Evolutionary conservation across 768 basidiomycete species (phyloP).

Genomic region (Xerocomellus dryophilus): DNA sequence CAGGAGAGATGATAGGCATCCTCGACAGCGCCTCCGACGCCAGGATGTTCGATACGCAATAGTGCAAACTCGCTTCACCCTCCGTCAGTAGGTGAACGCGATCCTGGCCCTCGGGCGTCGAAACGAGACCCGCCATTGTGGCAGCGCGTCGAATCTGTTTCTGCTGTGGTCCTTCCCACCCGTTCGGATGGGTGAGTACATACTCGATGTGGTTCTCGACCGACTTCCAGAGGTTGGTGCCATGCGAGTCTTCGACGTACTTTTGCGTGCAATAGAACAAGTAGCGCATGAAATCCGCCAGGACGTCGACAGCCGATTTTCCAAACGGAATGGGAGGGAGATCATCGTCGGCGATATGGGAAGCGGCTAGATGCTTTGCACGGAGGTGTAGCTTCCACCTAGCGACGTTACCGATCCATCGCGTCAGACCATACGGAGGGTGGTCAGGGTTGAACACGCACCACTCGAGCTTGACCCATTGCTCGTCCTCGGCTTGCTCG

Average conservation of each 20-base stretch:
- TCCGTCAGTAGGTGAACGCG: slow-evolving; percentile 59
- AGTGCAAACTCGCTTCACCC: slow-evolving; percentile 61
- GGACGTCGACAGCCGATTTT: slow-evolving; percentile 41
- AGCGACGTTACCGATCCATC: not conserved
- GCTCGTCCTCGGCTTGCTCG: slow-evolving; percentile 42
- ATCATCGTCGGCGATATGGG: slow-evolving; percentile 32
- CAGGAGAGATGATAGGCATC: slow-evolving; percentile 21
- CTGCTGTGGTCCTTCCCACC: slow-evolving; percentile 63
- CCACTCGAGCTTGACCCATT: slow-evolving; percentile 48
- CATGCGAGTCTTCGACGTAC: slow-evolving; percentile 51
- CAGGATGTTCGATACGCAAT: slow-evolving; percentile 48
- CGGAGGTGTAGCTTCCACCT: slow-evolving; percentile 42
- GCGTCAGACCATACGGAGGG: not conserved
- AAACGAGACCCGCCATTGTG: slow-evolving; percentile 48
- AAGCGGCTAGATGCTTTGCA: slow-evolving; percentile 31
- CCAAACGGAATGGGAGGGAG: slow-evolving; percentile 41
- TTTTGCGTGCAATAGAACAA: slow-evolving; percentile 41
- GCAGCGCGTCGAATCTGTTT: slow-evolving; percentile 54
- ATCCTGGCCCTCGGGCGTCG: slow-evolving; percentile 35
- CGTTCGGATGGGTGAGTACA: slow-evolving; percentile 61
- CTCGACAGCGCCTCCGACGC: slow-evolving; percentile 31
- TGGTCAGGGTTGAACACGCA: slow-evolving; percentile 11
- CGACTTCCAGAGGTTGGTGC: slow-evolving; percentile 44
- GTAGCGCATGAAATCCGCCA: slow-evolving; percentile 48
- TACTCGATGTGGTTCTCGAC: slow-evolving; percentile 45